Percentiles rank a stretch among this genome's conserved stretches.
Evolutionary conservation across 371 early-diverging fungal genomes (phyloP).

Genomic region (Amoeboradix gromovi): DNA sequence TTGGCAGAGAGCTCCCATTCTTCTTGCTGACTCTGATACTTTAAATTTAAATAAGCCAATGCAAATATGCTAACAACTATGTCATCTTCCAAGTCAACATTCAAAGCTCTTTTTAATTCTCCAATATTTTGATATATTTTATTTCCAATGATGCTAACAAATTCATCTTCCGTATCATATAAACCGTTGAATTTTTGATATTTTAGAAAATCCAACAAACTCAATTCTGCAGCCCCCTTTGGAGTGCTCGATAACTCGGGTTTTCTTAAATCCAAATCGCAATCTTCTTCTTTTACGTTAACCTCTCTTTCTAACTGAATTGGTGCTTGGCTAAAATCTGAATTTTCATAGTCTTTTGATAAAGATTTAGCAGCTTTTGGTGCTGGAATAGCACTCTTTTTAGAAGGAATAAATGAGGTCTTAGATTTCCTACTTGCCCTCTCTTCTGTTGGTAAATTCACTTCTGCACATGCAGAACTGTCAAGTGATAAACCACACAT

Average conservation of each 20-base stretch:
- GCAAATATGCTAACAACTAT: slow-evolving; percentile 6
- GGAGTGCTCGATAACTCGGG: neutral
- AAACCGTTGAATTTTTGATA: slow-evolving; percentile 10
- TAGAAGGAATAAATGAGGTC: too few relatives aligned
- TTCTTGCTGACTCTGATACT: slow-evolving; percentile 3
- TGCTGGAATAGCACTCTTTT: neutral
- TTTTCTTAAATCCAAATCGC: too few relatives aligned
- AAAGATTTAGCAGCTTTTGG: too few relatives aligned
- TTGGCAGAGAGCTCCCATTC: slow-evolving; percentile 8
- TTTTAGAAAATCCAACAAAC: slow-evolving; percentile 3
- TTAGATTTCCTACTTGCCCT: neutral
- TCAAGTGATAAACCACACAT: neutral
- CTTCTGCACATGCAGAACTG: too few relatives aligned
- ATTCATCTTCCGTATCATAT: slow-evolving; percentile 5
- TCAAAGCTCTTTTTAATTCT: neutral
- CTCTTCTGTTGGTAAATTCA: neutral
- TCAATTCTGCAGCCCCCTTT: slow-evolving; percentile 1
- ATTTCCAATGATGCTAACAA: slow-evolving; percentile 5
- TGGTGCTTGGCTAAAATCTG: neutral
- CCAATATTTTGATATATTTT: neutral
- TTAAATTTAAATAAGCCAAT: slow-evolving; percentile 4
- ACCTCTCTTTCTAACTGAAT: neutral
- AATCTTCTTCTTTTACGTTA: neutral
- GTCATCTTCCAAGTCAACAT: slow-evolving; percentile 2
- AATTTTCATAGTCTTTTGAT: neutral